Evolutionary conservation across 129 eudicot genomes (phyloP).

Genomic region (Pulicaria dysenterica): DNA sequence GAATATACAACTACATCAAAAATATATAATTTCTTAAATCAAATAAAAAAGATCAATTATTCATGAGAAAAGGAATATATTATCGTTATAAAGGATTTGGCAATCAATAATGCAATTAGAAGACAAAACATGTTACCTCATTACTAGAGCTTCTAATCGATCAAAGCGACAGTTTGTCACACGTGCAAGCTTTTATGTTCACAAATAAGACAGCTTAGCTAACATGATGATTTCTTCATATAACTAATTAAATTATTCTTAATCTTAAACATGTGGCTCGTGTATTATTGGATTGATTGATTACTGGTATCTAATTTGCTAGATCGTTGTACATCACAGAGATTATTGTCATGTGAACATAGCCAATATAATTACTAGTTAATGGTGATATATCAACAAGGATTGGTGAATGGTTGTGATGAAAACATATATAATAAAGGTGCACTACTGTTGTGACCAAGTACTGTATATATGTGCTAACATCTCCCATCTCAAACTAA

Average conservation of each 20-base stretch:
- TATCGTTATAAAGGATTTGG: conserved; percentile 21
- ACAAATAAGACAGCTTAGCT: conserved; percentile 32
- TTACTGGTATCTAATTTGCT: too few species aligned
- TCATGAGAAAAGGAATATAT: conserved; percentile 18
- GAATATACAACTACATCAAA: neutral
- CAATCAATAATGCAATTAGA: conserved; percentile 30
- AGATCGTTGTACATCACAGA: too few species aligned
- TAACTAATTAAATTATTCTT: neutral
- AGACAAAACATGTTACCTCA: conserved; percentile 41
- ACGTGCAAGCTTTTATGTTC: conserved; percentile 34
- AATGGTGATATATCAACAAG: too few species aligned
- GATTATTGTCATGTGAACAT: too few species aligned
- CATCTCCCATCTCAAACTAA: too few species aligned
- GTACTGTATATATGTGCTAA: too few species aligned
- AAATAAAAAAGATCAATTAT: neutral
- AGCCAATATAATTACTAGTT: too few species aligned
- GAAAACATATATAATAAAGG: too few species aligned
- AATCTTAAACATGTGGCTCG: neutral
- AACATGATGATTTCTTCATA: conserved; percentile 6
- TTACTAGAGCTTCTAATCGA: neutral
- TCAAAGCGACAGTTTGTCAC: conserved; percentile 30
- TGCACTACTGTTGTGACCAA: too few species aligned
- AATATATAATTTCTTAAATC: neutral
- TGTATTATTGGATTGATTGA: too few species aligned
- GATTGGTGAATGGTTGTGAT: too few species aligned